Conservation (phyloP, 2,329 filamentous ascomycete species). For the Cladophialophora chaetospira region DNA sequence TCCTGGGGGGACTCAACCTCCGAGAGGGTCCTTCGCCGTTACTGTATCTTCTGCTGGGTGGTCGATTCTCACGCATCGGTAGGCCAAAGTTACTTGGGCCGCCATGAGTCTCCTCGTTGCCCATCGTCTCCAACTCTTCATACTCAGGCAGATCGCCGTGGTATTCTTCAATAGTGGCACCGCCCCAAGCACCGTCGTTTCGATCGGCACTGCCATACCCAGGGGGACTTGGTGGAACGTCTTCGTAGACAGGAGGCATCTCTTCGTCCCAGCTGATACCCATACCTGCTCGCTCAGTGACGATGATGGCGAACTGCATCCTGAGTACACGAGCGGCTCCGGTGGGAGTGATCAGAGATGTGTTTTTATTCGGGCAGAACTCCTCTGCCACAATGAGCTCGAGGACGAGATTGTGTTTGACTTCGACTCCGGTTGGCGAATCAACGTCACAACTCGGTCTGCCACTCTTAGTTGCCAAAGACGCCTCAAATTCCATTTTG, state of each 20-base stretch:
- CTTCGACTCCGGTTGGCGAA: constrained; percentile 71
- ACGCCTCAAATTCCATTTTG: constrained; percentile 75
- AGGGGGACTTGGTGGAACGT: constrained; percentile 85
- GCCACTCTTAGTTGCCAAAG: constrained; percentile 55
- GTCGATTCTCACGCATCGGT: constrained; percentile 15
- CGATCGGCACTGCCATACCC: constrained; percentile 56
- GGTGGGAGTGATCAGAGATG: constrained; percentile 77
- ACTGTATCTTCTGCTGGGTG: not conserved
- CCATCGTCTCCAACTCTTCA: constrained; percentile 50
- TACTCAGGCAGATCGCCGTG: constrained; percentile 48
- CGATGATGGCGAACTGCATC: constrained; percentile 81
- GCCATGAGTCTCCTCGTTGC: constrained; percentile 38
- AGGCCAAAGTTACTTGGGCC: constrained; percentile 12
- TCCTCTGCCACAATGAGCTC: constrained; percentile 95
- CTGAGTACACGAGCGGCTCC: constrained; percentile 87
- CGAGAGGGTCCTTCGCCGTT: constrained; percentile 14
- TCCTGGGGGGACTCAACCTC: constrained; percentile 8
- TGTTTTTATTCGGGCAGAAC: constrained; percentile 69
- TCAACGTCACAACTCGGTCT: constrained; percentile 77
- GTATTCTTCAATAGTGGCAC: constrained; percentile 52
- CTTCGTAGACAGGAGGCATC: constrained; percentile 88
- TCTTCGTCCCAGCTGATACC: constrained; percentile 98
- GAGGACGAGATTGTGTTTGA: constrained; percentile 82
- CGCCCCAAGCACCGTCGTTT: constrained; percentile 37
- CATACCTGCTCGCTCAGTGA: constrained; percentile 82